Evolutionary conservation across 805 yeast genomes (phyloP).

Genomic region (Isabelozyma pseudorhagii): DNA sequence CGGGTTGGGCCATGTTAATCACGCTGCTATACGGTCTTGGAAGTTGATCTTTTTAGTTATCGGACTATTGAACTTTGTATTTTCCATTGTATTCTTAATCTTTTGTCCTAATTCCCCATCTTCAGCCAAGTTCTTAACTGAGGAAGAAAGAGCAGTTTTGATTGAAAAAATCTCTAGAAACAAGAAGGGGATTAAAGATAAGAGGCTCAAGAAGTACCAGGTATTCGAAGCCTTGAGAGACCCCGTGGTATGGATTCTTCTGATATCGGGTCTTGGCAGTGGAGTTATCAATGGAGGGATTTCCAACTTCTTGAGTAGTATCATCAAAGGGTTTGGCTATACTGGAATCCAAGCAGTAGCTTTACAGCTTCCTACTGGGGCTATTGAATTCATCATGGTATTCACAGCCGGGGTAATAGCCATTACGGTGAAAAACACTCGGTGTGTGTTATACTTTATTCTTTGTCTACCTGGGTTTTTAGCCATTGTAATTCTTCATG

Average conservation of each 20-base stretch:
- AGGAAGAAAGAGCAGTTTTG: conserved; percentile 11
- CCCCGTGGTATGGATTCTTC: conserved; percentile 15
- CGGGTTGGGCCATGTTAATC: conserved; percentile 15
- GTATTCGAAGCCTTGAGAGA: conserved; percentile 16
- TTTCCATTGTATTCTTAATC: conserved; percentile 15
- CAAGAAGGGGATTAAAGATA: conserved; percentile 13
- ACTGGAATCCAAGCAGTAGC: conserved; percentile 15
- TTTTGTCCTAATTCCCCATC: conserved; percentile 18
- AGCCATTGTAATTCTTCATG: background rate
- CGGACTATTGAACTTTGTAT: conserved; percentile 16
- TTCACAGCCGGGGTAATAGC: conserved; percentile 2
- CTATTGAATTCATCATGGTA: background rate
- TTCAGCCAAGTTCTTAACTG: conserved; percentile 13
- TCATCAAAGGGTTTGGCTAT: conserved; percentile 23
- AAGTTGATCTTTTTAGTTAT: conserved; percentile 19
- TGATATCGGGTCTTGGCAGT: conserved; percentile 19
- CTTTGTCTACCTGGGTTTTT: background rate
- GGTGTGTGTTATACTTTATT: background rate
- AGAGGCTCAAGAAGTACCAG: conserved; percentile 15
- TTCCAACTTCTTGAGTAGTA: conserved; percentile 10
- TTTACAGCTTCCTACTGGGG: conserved; percentile 11
- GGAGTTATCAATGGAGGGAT: conserved; percentile 20
- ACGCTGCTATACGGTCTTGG: conserved; percentile 14
- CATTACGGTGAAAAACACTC: background rate
- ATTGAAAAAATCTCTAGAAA: conserved; percentile 12